A percentile compares a stretch with the other conserved stretches of the same genome.
phyloP scores from a whole-genome alignment of 352 stramenopile species.

The Globisporangium solare region DNA sequence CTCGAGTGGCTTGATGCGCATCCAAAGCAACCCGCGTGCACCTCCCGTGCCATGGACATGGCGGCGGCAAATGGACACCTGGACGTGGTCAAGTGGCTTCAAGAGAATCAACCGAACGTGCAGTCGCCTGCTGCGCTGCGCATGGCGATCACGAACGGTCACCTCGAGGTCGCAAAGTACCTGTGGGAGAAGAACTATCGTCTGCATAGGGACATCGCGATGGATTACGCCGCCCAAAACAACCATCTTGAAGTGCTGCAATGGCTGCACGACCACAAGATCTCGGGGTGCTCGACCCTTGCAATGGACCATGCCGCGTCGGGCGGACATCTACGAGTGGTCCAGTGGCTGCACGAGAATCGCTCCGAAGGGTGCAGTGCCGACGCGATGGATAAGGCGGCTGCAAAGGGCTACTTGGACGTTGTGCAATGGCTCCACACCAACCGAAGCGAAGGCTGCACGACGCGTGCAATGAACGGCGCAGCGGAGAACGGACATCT shows the following conservation, averaged over 20 bases:
- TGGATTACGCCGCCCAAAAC: not conserved
- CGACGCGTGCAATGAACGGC: not conserved
- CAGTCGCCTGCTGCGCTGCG: not conserved
- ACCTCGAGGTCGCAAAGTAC: constrained; percentile 1
- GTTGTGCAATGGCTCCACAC: constrained; percentile 2
- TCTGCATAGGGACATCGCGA: not conserved
- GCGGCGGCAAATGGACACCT: not conserved
- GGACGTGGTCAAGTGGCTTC: constrained; percentile 4
- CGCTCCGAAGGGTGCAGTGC: not conserved
- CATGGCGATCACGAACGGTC: not conserved
- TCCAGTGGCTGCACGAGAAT: constrained; percentile 2
- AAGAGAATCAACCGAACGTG: not conserved
- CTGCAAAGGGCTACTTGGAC: not conserved
- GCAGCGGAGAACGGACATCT: not conserved
- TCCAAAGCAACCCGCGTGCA: not conserved
- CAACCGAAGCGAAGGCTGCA: constrained; percentile 6
- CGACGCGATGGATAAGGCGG: not conserved
- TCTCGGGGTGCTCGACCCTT: not conserved
- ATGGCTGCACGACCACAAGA: not conserved
- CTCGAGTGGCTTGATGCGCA: not conserved
- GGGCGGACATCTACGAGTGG: not conserved
- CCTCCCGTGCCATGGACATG: not conserved
- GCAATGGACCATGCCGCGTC: not conserved
- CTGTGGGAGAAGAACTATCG: not conserved
- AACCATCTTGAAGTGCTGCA: not conserved